These are phyloP conservation scores for Glycyrrhiza uralensis DNA, from an alignment of 306 rosid genomes.

Conservation along the genomic window DNA sequence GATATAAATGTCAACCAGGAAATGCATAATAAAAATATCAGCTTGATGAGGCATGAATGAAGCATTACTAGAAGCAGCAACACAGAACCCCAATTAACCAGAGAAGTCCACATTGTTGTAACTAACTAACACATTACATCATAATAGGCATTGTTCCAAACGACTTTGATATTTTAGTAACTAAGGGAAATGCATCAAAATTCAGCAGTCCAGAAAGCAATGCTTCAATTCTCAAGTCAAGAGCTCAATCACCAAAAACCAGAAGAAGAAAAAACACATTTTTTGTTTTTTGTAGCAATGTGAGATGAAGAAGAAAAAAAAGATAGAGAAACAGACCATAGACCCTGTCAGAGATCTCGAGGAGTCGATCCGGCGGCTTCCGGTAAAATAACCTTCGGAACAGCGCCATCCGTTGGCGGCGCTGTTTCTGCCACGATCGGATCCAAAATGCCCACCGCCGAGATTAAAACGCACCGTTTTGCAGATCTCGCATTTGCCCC, in stretches of 20 bases:
- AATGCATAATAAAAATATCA: neutral
- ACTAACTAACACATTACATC: neutral
- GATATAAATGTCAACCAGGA: neutral
- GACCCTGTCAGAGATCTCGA: slow-evolving; percentile 94
- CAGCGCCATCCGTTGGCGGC: slow-evolving; percentile 99
- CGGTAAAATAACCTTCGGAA: slow-evolving; percentile 87
- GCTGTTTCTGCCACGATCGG: slow-evolving; percentile 77
- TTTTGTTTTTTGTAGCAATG: neutral
- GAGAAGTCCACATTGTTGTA: slow-evolving; percentile 1
- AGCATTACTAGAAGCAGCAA: slow-evolving; percentile 10
- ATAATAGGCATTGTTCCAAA: slow-evolving; percentile 34
- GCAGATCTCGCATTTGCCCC: slow-evolving; percentile 44
- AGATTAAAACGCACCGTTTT: slow-evolving; percentile 22
- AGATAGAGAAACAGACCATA: slow-evolving; percentile 46
- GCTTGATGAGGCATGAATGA: neutral
- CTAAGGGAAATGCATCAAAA: neutral
- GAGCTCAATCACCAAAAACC: neutral
- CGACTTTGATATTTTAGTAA: neutral
- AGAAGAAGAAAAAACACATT: neutral
- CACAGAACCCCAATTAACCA: neutral
- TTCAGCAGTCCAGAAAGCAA: neutral
- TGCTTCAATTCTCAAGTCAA: neutral
- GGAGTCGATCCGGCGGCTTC: slow-evolving; percentile 99
- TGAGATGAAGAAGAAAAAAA: neutral
- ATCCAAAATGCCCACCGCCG: slow-evolving; percentile 51